These are phyloP conservation scores for Cystobasidium sp. DNA, from an alignment of 1,284 basidiomycete species.

Conservation along the genomic window DNA sequence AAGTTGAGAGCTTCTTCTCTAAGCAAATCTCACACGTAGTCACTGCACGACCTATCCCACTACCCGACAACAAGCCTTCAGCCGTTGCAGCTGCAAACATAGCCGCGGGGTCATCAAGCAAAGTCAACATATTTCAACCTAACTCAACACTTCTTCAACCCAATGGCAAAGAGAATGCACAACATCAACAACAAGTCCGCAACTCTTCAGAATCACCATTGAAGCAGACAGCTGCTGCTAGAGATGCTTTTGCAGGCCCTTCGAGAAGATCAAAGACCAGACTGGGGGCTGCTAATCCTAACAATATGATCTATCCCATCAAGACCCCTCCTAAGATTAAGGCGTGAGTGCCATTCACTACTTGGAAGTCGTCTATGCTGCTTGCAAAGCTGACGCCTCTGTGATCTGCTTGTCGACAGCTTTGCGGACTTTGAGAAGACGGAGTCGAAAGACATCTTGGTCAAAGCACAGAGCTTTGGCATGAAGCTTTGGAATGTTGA, in stretches of 20 bases:
- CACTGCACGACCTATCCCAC: slow-evolving; percentile 64
- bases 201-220: slow-evolving; percentile 17
- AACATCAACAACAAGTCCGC: slow-evolving; percentile 2
- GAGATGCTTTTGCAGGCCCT: slow-evolving; percentile 30
- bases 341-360: slow-evolving; percentile 16
- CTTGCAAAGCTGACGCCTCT: not conserved
- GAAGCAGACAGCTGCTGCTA: slow-evolving; percentile 13
- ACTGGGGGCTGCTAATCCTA: slow-evolving; percentile 20
- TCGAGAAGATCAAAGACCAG: slow-evolving; percentile 11
- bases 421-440: slow-evolving; percentile 46
- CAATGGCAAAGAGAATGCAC: slow-evolving; percentile 17
- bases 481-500: slow-evolving; percentile 87
- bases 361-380: not conserved
- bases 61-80: slow-evolving; percentile 1
- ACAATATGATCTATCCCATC: slow-evolving; percentile 10
- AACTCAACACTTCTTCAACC: not conserved
- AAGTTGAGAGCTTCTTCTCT: slow-evolving; percentile 83
- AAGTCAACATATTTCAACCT: slow-evolving; percentile 16
- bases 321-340: slow-evolving; percentile 42
- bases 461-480: slow-evolving; percentile 74
- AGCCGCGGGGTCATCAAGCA: not conserved
- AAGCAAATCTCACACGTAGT: slow-evolving; percentile 84
- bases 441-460: slow-evolving; percentile 65
- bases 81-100: not conserved
- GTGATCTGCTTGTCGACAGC: not conserved